These are phyloP conservation scores for Schrenkiella parvula DNA, from an alignment of 345 rosid genomes.

Conservation along the genomic window DNA sequence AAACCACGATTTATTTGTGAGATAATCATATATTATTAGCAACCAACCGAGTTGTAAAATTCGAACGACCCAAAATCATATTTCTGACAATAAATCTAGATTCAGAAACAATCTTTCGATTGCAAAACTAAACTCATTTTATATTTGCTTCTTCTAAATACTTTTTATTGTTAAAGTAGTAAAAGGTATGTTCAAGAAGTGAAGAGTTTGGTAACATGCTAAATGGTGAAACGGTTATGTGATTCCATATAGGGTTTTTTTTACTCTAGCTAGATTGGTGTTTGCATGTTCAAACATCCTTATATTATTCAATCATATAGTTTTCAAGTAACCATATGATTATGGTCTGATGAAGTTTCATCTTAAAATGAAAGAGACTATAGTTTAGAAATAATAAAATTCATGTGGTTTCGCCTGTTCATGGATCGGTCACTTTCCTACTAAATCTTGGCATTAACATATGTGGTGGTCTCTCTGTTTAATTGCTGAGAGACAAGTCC, in stretches of 20 bases:
- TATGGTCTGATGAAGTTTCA: slow-evolving; percentile 5
- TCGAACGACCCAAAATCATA: neutral
- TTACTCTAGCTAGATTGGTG: neutral
- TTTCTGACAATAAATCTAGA: neutral
- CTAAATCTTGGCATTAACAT: slow-evolving; percentile 11
- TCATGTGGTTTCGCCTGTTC: neutral
- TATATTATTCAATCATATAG: neutral
- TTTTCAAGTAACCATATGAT: neutral
- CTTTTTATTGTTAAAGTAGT: neutral
- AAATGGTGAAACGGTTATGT: neutral
- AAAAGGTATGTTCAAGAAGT: neutral
- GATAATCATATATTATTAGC: too few species aligned
- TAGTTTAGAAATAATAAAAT: neutral
- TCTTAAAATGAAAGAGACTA: neutral
- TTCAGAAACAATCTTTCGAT: neutral
- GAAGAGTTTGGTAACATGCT: neutral
- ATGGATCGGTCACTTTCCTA: slow-evolving; percentile 12
- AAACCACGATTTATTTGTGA: neutral
- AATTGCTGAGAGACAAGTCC: slow-evolving; percentile 9
- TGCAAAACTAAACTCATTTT: neutral
- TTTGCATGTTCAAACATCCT: neutral
- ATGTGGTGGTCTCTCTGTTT: slow-evolving; percentile 12
- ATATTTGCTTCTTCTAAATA: neutral
- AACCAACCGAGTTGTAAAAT: neutral
- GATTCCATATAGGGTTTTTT: too few species aligned